phyloP scores from a whole-genome alignment of 257 asterid genomes.

The Paulownia fortunei region DNA sequence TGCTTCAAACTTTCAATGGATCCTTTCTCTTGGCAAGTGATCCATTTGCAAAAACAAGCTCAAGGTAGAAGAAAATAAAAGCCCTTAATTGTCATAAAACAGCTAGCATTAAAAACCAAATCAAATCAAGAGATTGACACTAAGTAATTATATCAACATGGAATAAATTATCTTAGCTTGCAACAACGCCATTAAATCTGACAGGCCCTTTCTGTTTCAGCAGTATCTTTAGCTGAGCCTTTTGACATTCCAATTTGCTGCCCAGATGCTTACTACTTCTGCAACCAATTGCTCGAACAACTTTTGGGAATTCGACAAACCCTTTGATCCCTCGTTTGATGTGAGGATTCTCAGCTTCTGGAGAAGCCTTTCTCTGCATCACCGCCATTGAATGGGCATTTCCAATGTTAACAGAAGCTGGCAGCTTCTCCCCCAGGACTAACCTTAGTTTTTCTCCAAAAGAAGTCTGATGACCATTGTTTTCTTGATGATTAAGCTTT shows the following conservation, averaged over 20 bases:
- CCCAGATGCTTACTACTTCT: constrained; percentile 64
- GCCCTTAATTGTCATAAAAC: not conserved
- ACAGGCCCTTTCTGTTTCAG: constrained; percentile 61
- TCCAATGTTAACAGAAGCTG: constrained; percentile 1
- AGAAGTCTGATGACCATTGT: not conserved
- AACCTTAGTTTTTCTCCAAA: constrained; percentile 37
- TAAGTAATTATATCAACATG: constrained; percentile 12
- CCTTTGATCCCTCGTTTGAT: constrained; percentile 87
- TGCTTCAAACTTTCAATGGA: constrained; percentile 9
- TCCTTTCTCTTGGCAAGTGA: not conserved
- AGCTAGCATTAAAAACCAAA: not conserved
- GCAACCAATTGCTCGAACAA: constrained; percentile 72
- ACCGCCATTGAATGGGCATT: constrained; percentile 22
- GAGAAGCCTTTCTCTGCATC: constrained; percentile 38
- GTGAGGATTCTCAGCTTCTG: constrained; percentile 77
- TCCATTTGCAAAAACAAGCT: not conserved
- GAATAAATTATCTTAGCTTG: constrained; percentile 39
- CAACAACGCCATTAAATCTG: constrained; percentile 47
- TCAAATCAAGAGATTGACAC: not conserved
- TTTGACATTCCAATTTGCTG: constrained; percentile 76
- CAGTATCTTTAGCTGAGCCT: constrained; percentile 75
- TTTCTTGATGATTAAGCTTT: constrained; percentile 8
- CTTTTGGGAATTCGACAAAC: constrained; percentile 87
- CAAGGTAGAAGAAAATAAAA: not conserved
- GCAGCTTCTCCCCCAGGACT: constrained; percentile 34